Percentiles rank a stretch among this genome's conserved stretches.
Evolutionary conservation across 768 basidiomycete genomes (phyloP).

Genomic region (Auricularia sp.): DNA sequence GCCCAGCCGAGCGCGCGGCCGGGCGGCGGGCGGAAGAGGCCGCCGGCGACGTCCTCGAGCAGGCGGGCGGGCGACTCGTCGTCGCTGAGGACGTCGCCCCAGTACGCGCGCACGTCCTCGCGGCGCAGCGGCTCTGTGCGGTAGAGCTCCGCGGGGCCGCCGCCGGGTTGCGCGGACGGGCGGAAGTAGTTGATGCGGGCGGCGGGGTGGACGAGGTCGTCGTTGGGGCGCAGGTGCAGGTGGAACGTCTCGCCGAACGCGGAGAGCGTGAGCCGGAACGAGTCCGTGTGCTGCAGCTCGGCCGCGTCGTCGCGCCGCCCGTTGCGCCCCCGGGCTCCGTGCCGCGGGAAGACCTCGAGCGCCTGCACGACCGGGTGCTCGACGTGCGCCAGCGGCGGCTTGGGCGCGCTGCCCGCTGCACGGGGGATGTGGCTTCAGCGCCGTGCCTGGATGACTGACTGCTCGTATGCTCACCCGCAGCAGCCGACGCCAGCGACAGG

Average conservation of each 20-base stretch:
- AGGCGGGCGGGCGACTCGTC: conserved; percentile 41
- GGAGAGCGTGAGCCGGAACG: conserved; percentile 56
- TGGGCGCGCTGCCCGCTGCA: conserved; percentile 38
- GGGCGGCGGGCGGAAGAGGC: conserved; percentile 28
- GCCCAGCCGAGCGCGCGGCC: conserved; percentile 57
- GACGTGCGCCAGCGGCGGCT: conserved; percentile 38
- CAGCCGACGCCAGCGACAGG: too few relatives aligned
- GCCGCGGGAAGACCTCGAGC: conserved; percentile 48
- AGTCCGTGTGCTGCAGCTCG: conserved; percentile 54
- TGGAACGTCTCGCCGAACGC: conserved; percentile 57
- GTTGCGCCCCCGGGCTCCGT: conserved; percentile 14
- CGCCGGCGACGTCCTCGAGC: conserved; percentile 53
- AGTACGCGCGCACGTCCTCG: conserved; percentile 55
- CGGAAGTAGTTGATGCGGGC: conserved; percentile 61
- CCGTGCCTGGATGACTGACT: too few relatives aligned
- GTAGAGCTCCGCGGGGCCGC: conserved; percentile 40
- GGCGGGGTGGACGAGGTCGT: conserved; percentile 67
- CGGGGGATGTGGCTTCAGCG: too few relatives aligned
- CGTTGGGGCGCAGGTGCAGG: conserved; percentile 69
- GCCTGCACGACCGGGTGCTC: conserved; percentile 40
- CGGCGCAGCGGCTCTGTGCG: conserved; percentile 53
- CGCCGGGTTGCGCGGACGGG: conserved; percentile 22
- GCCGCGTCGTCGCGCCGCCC: conserved; percentile 26
- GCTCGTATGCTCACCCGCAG: too few relatives aligned
- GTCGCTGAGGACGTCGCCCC: conserved; percentile 64